Percentiles rank a stretch among this genome's conserved stretches.
Conservation (phyloP, 31 red algal species). For the Bonnemaisonia californica region DNA sequence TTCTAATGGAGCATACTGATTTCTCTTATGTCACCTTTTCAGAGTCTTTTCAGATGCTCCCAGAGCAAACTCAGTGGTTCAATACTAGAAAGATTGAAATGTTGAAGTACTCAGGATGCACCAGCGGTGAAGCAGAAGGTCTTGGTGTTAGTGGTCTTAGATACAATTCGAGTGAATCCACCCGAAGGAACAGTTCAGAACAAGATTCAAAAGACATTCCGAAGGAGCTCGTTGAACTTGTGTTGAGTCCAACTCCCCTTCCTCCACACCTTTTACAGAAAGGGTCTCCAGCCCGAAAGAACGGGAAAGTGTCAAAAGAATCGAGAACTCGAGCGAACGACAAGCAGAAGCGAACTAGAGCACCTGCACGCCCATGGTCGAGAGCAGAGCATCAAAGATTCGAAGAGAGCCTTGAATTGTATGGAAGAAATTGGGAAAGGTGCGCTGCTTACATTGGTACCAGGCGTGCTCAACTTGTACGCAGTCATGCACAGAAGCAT, state of each 20-base stretch:
- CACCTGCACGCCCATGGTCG: slow-evolving; percentile 76
- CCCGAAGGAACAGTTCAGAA: too few relatives aligned
- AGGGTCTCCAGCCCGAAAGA: background rate
- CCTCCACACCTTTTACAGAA: background rate
- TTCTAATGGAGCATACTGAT: background rate
- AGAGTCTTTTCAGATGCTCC: background rate
- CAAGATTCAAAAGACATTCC: too few relatives aligned
- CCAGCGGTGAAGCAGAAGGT: too few relatives aligned
- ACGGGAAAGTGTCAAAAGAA: background rate
- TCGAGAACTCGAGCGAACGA: too few relatives aligned
- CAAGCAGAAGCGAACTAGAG: slow-evolving; percentile 55
- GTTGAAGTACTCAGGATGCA: too few relatives aligned
- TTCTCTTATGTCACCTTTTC: background rate
- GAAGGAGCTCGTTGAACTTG: background rate
- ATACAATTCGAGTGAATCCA: background rate
- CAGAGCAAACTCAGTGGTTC: too few relatives aligned
- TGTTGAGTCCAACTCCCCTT: background rate
- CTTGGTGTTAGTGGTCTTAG: too few relatives aligned
- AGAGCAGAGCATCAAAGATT: slow-evolving; percentile 83
- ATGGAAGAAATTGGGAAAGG: slow-evolving; percentile 85
- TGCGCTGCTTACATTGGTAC: slow-evolving; percentile 88
- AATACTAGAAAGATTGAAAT: too few relatives aligned
- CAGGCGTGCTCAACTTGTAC: slow-evolving; percentile 67
- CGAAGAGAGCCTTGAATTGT: slow-evolving; percentile 77
- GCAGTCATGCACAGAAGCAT: slow-evolving; percentile 95